Conservation (phyloP, 768 basidiomycete species). For the Daedaleopsis nitida region DNA sequence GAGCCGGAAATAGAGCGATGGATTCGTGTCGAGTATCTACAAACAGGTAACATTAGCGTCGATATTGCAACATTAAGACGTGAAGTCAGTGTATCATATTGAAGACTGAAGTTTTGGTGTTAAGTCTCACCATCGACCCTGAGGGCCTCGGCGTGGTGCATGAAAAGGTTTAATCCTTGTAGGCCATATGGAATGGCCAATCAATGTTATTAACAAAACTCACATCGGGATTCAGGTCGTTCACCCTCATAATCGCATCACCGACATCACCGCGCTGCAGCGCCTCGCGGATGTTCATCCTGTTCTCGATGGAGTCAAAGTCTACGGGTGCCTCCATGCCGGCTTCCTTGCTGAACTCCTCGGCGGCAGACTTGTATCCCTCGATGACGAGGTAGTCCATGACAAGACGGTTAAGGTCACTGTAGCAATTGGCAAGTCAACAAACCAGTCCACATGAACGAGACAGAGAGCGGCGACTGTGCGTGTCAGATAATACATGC, state of each 20-base stretch:
- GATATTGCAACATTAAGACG: conserved; percentile 4
- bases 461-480: conserved; percentile 30
- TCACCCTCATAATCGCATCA: conserved; percentile 92
- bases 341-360: conserved; percentile 92
- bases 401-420: conserved; percentile 91
- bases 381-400: conserved; percentile 99
- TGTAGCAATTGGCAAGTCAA: conserved; percentile 35
- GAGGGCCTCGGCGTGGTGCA: conserved; percentile 96
- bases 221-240: conserved; percentile 97
- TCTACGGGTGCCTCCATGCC: conserved; percentile 76
- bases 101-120: conserved; percentile 93
- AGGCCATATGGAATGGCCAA: conserved; percentile 12
- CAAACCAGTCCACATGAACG: conserved; percentile 23
- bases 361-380: conserved; percentile 94
- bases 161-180: conserved; percentile 90
- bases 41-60: conserved; percentile 22
- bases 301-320: conserved; percentile 88
- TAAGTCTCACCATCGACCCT: conserved; percentile 83
- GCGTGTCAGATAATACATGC: conserved; percentile 88
- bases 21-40: conserved; percentile 96
- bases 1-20: conserved; percentile 89
- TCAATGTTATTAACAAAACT: conserved; percentile 35
- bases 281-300: conserved; percentile 94
- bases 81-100: conserved; percentile 67
- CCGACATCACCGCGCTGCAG: conserved; percentile 93